These are phyloP conservation scores for Ogataea thermomethanolica DNA, from an alignment of 805 yeast genomes.

Conservation along the genomic window DNA sequence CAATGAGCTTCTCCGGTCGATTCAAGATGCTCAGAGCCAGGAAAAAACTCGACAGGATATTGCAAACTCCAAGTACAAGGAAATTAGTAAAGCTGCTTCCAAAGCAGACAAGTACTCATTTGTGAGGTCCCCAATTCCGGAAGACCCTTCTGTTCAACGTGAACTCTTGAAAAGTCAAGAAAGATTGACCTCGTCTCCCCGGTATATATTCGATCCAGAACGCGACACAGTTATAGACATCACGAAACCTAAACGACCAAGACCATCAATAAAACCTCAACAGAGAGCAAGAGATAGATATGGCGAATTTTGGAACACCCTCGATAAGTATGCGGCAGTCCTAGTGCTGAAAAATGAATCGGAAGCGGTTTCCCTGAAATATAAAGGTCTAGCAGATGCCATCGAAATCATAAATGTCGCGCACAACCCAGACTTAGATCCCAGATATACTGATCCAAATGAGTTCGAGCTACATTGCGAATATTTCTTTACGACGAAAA, in stretches of 20 bases:
- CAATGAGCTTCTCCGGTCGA: slow-evolving; percentile 3
- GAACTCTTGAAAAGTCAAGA: no score
- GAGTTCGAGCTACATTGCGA: slow-evolving; percentile 20
- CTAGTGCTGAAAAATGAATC: slow-evolving; percentile 15
- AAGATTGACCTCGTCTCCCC: no score
- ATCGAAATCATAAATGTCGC: slow-evolving; percentile 19
- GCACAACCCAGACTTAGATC: slow-evolving; percentile 10
- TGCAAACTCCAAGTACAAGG: slow-evolving; percentile 1
- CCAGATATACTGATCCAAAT: slow-evolving; percentile 21
- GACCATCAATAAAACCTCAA: no score
- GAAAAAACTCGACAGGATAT: no score
- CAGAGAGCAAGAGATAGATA: no score
- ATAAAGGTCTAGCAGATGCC: slow-evolving; percentile 17
- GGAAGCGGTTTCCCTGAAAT: slow-evolving; percentile 12
- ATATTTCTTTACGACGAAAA: slow-evolving; percentile 15
- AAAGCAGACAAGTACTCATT: no score
- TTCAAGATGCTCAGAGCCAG: not conserved
- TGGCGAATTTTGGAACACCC: slow-evolving; percentile 8
- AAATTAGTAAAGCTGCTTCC: no score
- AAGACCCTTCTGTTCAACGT: no score
- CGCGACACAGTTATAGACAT: no score
- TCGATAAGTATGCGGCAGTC: slow-evolving; percentile 20
- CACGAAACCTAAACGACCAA: no score
- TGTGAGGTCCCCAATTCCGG: no score
- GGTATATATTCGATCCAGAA: no score